These are phyloP conservation scores for Vicia sativa DNA, from an alignment of 306 rosid species.

Conservation along the genomic window DNA sequence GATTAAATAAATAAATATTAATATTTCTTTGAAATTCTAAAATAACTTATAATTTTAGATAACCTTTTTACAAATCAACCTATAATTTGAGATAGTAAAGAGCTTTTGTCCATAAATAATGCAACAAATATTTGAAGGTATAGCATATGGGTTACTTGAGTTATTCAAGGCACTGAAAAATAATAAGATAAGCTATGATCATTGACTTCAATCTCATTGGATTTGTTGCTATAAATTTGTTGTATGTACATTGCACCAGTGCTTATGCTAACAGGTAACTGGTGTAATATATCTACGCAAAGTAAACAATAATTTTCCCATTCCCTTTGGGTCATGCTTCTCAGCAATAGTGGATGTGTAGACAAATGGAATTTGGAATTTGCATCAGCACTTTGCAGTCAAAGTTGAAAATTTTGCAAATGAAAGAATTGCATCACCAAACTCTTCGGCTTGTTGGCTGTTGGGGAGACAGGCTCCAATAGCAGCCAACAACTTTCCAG, in stretches of 20 bases:
- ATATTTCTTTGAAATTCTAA: too few relatives aligned
- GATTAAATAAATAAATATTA: too few relatives aligned
- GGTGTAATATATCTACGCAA: background rate
- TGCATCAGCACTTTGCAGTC: conserved; percentile 24
- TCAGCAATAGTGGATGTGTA: conserved; percentile 4
- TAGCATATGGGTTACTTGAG: background rate
- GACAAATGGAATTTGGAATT: conserved; percentile 16
- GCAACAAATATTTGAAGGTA: background rate
- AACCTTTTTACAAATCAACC: too few relatives aligned
- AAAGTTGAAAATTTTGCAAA: conserved; percentile 36
- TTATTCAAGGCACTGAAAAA: background rate
- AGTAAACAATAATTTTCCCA: conserved; percentile 11
- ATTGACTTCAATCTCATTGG: conserved; percentile 19
- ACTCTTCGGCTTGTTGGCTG: conserved; percentile 20
- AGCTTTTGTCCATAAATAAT: background rate
- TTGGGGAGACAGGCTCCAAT: conserved; percentile 18
- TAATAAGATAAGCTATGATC: background rate
- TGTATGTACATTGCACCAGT: conserved; percentile 5
- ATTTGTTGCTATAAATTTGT: background rate
- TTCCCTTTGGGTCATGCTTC: conserved; percentile 8
- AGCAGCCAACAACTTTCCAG: conserved; percentile 8
- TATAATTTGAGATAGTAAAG: background rate
- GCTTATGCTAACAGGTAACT: conserved; percentile 7
- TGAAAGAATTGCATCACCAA: conserved; percentile 33
- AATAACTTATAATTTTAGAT: too few relatives aligned